These are phyloP conservation scores for Bruguiera gymnorhiza DNA, from an alignment of 345 rosid species.

Conservation along the genomic window DNA sequence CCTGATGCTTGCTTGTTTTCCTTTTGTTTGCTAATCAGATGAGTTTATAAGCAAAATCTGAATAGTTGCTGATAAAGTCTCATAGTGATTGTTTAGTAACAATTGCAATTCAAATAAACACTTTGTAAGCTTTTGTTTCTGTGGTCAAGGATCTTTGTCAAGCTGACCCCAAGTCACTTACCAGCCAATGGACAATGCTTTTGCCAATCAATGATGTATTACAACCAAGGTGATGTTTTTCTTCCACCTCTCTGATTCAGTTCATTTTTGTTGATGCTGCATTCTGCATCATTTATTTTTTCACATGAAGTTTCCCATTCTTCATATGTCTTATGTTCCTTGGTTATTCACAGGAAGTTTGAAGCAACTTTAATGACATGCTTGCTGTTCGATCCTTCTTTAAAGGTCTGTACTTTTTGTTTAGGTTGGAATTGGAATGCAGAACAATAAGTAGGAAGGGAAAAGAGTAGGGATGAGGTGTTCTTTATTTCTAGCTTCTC, in stretches of 20 bases:
- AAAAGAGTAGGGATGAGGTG: too few relatives aligned
- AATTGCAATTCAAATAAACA: neutral
- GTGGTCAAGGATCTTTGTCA: constrained; percentile 73
- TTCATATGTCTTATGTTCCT: constrained; percentile 21
- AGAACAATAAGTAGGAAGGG: too few relatives aligned
- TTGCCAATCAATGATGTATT: constrained; percentile 80
- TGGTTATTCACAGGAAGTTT: constrained; percentile 53
- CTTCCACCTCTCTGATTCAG: constrained; percentile 14
- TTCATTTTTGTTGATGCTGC: constrained; percentile 2
- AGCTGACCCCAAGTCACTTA: constrained; percentile 85
- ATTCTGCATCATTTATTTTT: constrained; percentile 6
- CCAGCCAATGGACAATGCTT: constrained; percentile 81
- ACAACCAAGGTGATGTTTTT: constrained; percentile 54
- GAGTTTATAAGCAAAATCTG: neutral
- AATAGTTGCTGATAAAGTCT: neutral
- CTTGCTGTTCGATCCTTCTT: constrained; percentile 77
- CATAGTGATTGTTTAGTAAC: constrained; percentile 3
- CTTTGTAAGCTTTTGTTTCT: constrained; percentile 13
- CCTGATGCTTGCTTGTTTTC: neutral
- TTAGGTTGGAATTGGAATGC: too few relatives aligned
- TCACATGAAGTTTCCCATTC: constrained; percentile 6
- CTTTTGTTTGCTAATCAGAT: neutral
- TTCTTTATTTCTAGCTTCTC: neutral
- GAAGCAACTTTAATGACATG: constrained; percentile 84
- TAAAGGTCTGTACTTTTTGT: constrained; percentile 54